A percentile compares a stretch with the other conserved stretches of the same genome.
Evolutionary conservation across 768 basidiomycete species (phyloP).

Genomic region (Chalciporus sphaerocephalus): DNA sequence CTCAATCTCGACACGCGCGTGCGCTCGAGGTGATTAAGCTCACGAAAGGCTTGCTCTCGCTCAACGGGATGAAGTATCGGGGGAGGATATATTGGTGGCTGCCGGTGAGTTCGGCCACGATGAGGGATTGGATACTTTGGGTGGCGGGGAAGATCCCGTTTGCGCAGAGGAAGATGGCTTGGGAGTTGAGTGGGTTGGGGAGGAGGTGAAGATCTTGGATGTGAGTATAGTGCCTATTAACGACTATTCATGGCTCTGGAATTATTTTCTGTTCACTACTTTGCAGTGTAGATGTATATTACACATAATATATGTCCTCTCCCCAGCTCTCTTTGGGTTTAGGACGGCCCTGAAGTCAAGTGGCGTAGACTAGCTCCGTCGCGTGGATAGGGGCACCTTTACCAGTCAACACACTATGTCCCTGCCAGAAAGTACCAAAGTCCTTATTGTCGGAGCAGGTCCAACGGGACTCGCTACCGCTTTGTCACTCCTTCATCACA

Average conservation of each 20-base stretch:
- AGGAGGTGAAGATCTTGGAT: conserved; percentile 11
- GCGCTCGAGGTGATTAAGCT: conserved; percentile 41
- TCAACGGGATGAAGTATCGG: conserved; percentile 16
- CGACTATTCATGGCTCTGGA: neutral
- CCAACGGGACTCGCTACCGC: conserved; percentile 45
- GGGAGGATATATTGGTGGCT: conserved; percentile 23
- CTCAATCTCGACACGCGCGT: conserved; percentile 32
- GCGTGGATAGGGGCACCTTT: neutral
- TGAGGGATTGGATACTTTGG: conserved; percentile 30
- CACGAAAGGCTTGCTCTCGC: conserved; percentile 34
- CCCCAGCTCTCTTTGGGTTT: no score
- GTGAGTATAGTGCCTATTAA: no score
- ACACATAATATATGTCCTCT: neutral
- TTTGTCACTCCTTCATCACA: conserved; percentile 39
- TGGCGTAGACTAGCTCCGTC: no score
- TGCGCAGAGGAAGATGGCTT: conserved; percentile 17
- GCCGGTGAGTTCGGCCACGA: conserved; percentile 24
- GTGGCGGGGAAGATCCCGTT: conserved; percentile 17
- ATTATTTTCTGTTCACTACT: no score
- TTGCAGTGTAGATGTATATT: no score
- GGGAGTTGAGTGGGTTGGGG: conserved; percentile 27
- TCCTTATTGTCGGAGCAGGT: conserved; percentile 48
- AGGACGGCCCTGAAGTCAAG: neutral
- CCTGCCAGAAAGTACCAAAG: conserved; percentile 32
- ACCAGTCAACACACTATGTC: neutral